Conservation (phyloP, 192 early-diverging fungal genomes). For the Rhizophagus sp. region DNA sequence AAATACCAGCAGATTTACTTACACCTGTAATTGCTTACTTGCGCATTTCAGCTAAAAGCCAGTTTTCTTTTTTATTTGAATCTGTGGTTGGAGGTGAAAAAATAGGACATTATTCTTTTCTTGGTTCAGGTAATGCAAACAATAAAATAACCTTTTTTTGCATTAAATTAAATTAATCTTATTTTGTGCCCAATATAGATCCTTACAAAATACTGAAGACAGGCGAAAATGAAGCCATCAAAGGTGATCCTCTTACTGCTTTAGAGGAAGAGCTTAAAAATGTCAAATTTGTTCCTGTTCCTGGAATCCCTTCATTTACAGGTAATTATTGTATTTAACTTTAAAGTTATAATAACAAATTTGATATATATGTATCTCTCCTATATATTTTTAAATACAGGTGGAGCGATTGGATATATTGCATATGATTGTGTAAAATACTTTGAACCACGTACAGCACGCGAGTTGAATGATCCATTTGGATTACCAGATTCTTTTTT, state of each 20-base stretch:
- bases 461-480: slow-evolving; percentile 79
- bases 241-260: slow-evolving; percentile 84
- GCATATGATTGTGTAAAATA: slow-evolving; percentile 96
- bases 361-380: background rate
- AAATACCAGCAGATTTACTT: slow-evolving; percentile 87
- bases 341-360: background rate
- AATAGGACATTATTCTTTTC: slow-evolving; percentile 94
- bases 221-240: slow-evolving; percentile 66
- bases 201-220: slow-evolving; percentile 86
- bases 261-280: slow-evolving; percentile 84
- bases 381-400: slow-evolving; percentile 40
- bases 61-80: slow-evolving; percentile 95
- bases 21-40: slow-evolving; percentile 98
- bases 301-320: slow-evolving; percentile 83
- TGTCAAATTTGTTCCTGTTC: slow-evolving; percentile 76
- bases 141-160: background rate
- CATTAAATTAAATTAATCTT: slow-evolving; percentile 17
- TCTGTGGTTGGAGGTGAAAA: slow-evolving; percentile 92
- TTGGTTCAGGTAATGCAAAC: slow-evolving; percentile 73
- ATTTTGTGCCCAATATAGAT: slow-evolving; percentile 43
- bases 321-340: slow-evolving; percentile 42
- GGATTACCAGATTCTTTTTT: slow-evolving; percentile 93
- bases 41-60: slow-evolving; percentile 73
- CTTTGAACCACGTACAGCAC: slow-evolving; percentile 93
- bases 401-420: slow-evolving; percentile 97